Base-by-base conservation (phyloP, 1,284 basidiomycete species). In the Schizopora paradoxa region DNA sequence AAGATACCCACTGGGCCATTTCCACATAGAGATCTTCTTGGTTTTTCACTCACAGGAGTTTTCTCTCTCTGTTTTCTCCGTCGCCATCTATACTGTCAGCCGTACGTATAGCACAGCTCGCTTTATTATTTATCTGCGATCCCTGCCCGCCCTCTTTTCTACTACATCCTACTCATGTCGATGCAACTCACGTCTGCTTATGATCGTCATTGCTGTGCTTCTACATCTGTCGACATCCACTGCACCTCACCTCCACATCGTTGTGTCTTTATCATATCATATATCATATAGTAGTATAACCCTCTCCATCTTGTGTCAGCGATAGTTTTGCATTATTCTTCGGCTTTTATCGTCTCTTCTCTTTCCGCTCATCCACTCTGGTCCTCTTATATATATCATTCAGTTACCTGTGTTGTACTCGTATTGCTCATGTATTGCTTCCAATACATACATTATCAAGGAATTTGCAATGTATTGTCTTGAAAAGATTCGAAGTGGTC, bases 1-100 rank as follows among this genome's bases (percentile, higher is more conserved):
- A 71, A 48, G 86, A 88, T 5, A 79, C 76, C 58, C 72, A 82
- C 19, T 88, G 85, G 85, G 80, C 80, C 27, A 77, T 86, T 53
- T 79, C 70, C 60, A 74, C 71, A 56, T 62, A 47, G 45, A 47
- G 50, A 41, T 75, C 69, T 23, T 36, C 6, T 33, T 10, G 22
- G 40, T 25, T 43, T 29, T 25, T 21, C 33, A 19, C 11, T 25
- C 13, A n/a, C n/a, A n/a, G n/a, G n/a, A n/a, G n/a, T n/a, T n/a
- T n/a, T n/a, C n/a, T n/a, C n/a, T n/a, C 22, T 18, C 32, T 40
- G 19, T 28, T 42, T 36, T 45, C 23, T 47, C 29, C 21, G 37
- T 35, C 51, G 49, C 50, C 41, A 45, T 43, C 48, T 48, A 43
- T 36, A 38, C 23, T 16, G 28, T 21, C 22, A 40, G 14, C 48